Evolutionary conservation across 2,329 filamentous ascomycete species (phyloP), one percentile per base, ranked within the genome.

Genomic region (Monascus ruber): DNA sequence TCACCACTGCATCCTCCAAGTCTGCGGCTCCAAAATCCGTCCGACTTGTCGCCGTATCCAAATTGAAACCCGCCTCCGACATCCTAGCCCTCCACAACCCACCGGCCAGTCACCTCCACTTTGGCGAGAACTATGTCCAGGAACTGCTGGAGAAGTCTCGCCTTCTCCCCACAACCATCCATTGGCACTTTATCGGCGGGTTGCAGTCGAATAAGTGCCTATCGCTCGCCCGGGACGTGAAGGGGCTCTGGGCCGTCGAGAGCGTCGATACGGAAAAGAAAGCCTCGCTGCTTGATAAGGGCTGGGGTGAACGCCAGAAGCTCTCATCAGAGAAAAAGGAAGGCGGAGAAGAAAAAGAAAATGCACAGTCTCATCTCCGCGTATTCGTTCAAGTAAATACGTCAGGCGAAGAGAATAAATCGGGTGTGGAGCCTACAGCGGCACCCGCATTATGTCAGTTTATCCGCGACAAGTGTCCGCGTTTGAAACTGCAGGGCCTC

Each of bases 381-480:
- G 72, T 98, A 26, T 87, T 91, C 66, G 81, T 98, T 11, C 91
- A 98, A 65, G 80, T 98, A 50, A 98, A 98, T 65, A 98, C 91
- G 0, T 93, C 85, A 0, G 86, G 85, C 39, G 91, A 96, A 60
- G 77, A 77, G 36, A 73, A 73, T 50, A 98, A 98, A 66, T 85
- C 83, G 4, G 91, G 91, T 17, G 81, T 86, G 34, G 68, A 77
- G 5, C 89, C 88, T 0, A 73, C 71, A 1, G 65, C 9, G 68
- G 83, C 40, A 70, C 76, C 35, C 59, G 69, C 65, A 0, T 67
- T 96, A 31, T 89, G 85, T 58, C 72, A 71, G 38, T 74, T 82
- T 53, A 77, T 98, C 38, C 60, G 75, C 7, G 70, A 81, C 4
- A 70, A 76, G 31, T 94, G 86, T 59, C 79, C 84, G 1, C 73